Evolutionary conservation across 345 rosid species (phyloP).

Genomic region (Abelmoschus esculentus): DNA sequence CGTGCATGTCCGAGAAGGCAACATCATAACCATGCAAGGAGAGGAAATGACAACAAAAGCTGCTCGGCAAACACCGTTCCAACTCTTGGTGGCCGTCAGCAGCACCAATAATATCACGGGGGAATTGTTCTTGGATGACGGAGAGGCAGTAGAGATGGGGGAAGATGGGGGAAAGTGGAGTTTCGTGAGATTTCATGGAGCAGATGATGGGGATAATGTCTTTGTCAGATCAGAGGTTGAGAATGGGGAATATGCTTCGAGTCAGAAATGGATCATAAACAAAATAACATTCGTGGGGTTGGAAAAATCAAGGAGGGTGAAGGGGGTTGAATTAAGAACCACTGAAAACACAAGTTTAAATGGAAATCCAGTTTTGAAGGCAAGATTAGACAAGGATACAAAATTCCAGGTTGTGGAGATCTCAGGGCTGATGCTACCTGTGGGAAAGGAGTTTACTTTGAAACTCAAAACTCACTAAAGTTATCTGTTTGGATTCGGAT

Average conservation of each 20-base stretch:
- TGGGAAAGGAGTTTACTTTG: conserved; percentile 41
- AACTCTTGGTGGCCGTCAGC: no score
- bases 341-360: conserved; percentile 1
- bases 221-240: conserved; percentile 35
- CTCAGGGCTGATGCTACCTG: conserved; percentile 18
- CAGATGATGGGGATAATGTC: conserved; percentile 14
- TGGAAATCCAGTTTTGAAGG: background rate
- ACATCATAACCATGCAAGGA: conserved; percentile 24
- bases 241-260: conserved; percentile 44
- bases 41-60: conserved; percentile 49
- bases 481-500: no score
- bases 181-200: conserved; percentile 15
- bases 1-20: conserved; percentile 9
- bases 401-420: conserved; percentile 30
- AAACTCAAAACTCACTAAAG: conserved; percentile 16
- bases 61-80: no score
- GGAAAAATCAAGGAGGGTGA: conserved; percentile 16
- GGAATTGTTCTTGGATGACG: no score
- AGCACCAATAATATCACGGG: no score
- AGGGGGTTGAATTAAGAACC: conserved; percentile 22
- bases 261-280: conserved; percentile 37
- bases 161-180: no score
- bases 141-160: no score
- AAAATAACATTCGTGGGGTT: conserved; percentile 51
- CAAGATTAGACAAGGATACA: conserved; percentile 10